Base-by-base conservation (phyloP, 179 eudicot genomes). In the Camellia oleifera region DNA sequence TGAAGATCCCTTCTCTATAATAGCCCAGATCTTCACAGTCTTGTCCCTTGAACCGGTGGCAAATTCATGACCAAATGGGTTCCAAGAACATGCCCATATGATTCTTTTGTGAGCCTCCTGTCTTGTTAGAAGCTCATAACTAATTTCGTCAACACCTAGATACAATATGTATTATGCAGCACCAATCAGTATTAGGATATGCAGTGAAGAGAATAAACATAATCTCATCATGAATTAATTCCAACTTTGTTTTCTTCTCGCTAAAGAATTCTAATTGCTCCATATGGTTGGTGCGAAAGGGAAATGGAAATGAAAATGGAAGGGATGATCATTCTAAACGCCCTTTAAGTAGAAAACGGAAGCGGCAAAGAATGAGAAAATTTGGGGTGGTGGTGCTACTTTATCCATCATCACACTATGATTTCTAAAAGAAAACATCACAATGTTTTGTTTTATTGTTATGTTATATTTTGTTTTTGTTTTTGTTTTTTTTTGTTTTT, bases 21-120 rank as follows among this genome's bases (percentile, higher is more conserved):
- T 78, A 4, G 83, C 82, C 99, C 99, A 95, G 45, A 95, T 88
- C 75, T 95, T 95, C 54, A 95, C 90, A 0, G 93, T 91, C 82
- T 94, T 95, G 87, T 95, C 99, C 85, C 99, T 86, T 44, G 99
- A 95, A 58, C 99, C 95, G 1, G 98, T 95, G 70, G 97, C 97
- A 56, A 94, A 95, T 82, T 95, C 90, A 42, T 91, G 93, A 53
- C 88, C 84, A 57, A 86, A 92, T 23, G 98, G 98, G 81, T 92
- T 95, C 99, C 98, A 95, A 32, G 95, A 89, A 81, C 99, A 94
- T 18, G 95, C 84, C 98, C 99, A 95, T 90, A 95, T 92, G 65
- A 95, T 94, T 79, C 99, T 84, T 84, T 95, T 95, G 88, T 95
- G 98, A 7, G 95, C 99, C 82, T 94, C 98, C 82, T 92, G 97